Conservation (phyloP, 257 asterid species). For the Dorcoceras hygrometricum region DNA sequence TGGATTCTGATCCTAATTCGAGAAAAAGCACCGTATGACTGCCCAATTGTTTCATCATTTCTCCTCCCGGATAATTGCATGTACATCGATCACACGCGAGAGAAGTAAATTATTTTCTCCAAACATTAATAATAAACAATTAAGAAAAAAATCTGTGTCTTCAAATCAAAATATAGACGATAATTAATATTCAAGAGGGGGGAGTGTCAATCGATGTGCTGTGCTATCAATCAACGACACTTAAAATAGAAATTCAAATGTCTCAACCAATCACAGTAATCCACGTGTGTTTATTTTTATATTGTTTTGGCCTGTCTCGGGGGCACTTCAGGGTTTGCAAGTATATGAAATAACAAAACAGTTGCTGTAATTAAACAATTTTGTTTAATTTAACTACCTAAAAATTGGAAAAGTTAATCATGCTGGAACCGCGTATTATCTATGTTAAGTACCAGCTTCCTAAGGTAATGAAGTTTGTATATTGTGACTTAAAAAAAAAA, state of each 20-base stretch:
- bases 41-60: neutral
- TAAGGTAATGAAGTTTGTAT: too few species aligned
- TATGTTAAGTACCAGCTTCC: too few species aligned
- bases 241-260: neutral
- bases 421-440: too few species aligned
- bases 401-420: too few species aligned
- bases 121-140: too few species aligned
- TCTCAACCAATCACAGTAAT: neutral
- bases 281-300: neutral
- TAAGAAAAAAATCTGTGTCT: neutral
- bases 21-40: neutral
- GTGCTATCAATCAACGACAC: neutral
- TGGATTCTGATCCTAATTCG: neutral
- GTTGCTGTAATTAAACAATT: neutral
- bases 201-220: neutral
- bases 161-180: neutral
- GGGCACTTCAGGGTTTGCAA: neutral
- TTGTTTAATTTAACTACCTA: too few species aligned
- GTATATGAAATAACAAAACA: neutral
- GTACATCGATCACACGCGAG: neutral
- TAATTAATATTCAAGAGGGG: too few species aligned
- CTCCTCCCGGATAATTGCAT: neutral
- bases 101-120: neutral
- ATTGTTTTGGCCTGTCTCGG: neutral
- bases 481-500: too few species aligned